Conservation (phyloP, 2,329 filamentous ascomycete genomes). For the Microcera coccophila region DNA sequence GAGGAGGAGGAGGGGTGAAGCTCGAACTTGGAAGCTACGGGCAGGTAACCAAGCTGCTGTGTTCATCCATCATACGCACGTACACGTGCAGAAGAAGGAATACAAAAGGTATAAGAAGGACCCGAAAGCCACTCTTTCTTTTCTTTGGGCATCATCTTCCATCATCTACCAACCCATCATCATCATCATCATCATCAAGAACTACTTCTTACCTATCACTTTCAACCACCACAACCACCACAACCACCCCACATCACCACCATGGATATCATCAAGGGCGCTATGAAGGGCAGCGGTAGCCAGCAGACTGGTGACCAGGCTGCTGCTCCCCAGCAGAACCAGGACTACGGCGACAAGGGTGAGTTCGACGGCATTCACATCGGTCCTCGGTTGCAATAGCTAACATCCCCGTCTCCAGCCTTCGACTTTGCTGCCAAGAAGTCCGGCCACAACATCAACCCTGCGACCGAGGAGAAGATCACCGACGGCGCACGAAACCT, state of each 20-base stretch:
- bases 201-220: too few species aligned
- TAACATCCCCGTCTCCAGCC: conserved; percentile 19
- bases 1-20: conserved; percentile 2
- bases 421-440: conserved; percentile 31
- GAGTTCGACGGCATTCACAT: conserved; percentile 3
- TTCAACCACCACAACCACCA: conserved; percentile 1
- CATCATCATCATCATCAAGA: conserved; percentile 1
- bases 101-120: conserved; percentile 16
- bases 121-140: conserved; percentile 4
- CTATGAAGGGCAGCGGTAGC: conserved; percentile 17
- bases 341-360: conserved; percentile 41
- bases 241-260: conserved; percentile 12
- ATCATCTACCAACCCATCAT: background rate
- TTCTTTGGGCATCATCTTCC: background rate
- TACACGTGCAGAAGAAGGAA: background rate
- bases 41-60: background rate
- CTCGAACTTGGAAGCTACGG: background rate
- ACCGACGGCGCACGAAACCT: conserved; percentile 33
- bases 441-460: conserved; percentile 33
- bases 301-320: conserved; percentile 15
- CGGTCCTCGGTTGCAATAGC: background rate
- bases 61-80: too few species aligned
- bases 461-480: conserved; percentile 37
- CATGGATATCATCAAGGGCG: conserved; percentile 41
- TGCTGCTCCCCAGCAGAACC: conserved; percentile 5